Evolutionary conservation across 768 basidiomycete species (phyloP).

Genomic region (Macrolepiota fuliginosa): DNA sequence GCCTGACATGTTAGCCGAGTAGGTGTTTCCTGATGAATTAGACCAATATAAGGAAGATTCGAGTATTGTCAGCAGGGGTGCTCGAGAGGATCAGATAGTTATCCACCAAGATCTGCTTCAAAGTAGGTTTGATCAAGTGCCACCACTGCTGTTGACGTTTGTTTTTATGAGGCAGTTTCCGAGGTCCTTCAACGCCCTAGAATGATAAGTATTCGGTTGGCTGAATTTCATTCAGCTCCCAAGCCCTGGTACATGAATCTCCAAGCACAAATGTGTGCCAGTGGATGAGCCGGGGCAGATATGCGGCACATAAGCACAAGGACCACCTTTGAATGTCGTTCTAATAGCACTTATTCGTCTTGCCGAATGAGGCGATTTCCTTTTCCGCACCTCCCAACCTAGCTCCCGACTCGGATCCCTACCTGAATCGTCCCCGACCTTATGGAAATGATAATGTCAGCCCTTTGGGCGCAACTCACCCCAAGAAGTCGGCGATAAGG

Average conservation of each 20-base stretch:
- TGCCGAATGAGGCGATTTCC: not conserved
- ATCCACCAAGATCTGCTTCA: not conserved
- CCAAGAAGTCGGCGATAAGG: not conserved
- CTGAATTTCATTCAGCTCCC: not conserved
- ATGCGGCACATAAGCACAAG: too few species aligned
- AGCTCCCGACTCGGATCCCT: not conserved
- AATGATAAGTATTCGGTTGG: not conserved
- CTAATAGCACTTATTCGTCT: not conserved
- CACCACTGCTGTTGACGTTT: not conserved
- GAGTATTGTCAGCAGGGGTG: not conserved
- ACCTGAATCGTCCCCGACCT: not conserved
- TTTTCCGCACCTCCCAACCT: not conserved
- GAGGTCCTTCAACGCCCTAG: not conserved
- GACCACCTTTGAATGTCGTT: too few species aligned
- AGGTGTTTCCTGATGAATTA: not conserved
- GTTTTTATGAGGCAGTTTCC: not conserved
- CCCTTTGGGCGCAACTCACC: not conserved
- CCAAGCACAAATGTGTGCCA: too few species aligned
- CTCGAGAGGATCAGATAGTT: not conserved
- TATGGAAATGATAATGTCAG: not conserved
- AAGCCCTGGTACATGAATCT: not conserved
- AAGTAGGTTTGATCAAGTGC: constrained; percentile 4
- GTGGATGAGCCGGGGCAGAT: too few species aligned
- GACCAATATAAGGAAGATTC: not conserved
- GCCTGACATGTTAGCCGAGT: not conserved